Base-by-base conservation (phyloP, 768 basidiomycete species). In the Russula earlei region DNA sequence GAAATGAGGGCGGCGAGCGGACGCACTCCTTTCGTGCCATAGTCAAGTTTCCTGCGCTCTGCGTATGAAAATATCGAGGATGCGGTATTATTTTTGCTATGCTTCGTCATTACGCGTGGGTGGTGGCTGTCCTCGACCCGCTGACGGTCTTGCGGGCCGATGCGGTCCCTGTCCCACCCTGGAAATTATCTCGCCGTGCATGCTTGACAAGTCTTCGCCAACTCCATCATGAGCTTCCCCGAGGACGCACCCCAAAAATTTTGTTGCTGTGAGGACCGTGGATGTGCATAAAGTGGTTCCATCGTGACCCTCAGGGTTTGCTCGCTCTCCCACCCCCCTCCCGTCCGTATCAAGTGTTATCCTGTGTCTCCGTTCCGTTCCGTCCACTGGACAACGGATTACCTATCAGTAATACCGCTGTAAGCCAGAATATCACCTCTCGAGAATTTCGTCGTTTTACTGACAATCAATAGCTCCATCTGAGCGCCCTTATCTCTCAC, bases 11-110 rank as follows among this genome's bases (percentile, higher is more conserved):
- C 15, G 15, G 25, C 6, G 5, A 29, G 19, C 41, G 22, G 12
- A 71, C 78, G 55, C 66, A 87, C 85, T 55, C 77, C 77, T 71
- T 83, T 89, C 2, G 87, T 89, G 8, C 91, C 91, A 73, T 92
- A 91, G 64, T 85, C 82, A 19, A 88, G 75, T 67, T 82, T 89
- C 67, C 87, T 87, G 70, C 89, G 85, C 67, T 93, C 91, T 6
- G 88, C 90, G 64, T 92, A 91, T 29, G 87, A 90, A 70, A 91
- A 91, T 52, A 90, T 87, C 0, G 87, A 90, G 8, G 87, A 90
- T 4, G 88, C 89, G 4, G 89, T 91, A 64, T 90, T 90, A 67
- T 91, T 91, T 71, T 89, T 91, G 77, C 84, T 87, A 66, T 91
- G 88, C 70, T 90, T 91, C 52, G 88, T 89, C 88, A 90, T 90